phyloP scores from a whole-genome alignment of 305 asterid species.

The Fraxinus floribunda region DNA sequence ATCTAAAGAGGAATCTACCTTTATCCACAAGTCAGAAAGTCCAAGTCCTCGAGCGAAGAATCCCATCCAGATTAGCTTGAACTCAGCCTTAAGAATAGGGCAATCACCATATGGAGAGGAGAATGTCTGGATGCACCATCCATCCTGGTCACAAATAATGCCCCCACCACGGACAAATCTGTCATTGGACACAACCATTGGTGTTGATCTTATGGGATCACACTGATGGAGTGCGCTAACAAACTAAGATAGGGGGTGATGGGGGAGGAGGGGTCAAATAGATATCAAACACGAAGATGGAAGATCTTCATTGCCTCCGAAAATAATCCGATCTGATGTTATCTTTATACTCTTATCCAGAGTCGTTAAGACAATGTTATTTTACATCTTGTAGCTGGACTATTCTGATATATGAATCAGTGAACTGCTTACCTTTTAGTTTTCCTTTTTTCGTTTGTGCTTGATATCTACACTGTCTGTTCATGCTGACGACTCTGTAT shows the following conservation, averaged over 20 bases:
- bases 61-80: not conserved
- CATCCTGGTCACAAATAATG: not conserved
- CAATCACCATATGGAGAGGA: not conserved
- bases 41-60: not conserved
- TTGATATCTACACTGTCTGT: constrained; percentile 12
- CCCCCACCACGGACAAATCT: not conserved
- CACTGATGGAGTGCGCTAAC: not conserved
- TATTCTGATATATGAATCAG: constrained; percentile 9
- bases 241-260: not conserved
- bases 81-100: not conserved
- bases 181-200: not conserved
- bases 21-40: not conserved
- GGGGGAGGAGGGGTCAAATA: not conserved
- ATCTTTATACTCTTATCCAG: constrained; percentile 6
- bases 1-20: not conserved
- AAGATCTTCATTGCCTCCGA: not conserved
- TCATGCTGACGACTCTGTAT: constrained; percentile 16
- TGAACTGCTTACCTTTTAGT: not conserved
- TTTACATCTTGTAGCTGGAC: constrained; percentile 15
- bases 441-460: constrained; percentile 1
- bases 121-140: not conserved
- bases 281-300: not conserved
- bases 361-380: constrained; percentile 7
- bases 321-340: not conserved
- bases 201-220: not conserved